Evolutionary conservation across 2,329 filamentous ascomycete species (phyloP).

Genomic region (Chaetomium globosum): DNA sequence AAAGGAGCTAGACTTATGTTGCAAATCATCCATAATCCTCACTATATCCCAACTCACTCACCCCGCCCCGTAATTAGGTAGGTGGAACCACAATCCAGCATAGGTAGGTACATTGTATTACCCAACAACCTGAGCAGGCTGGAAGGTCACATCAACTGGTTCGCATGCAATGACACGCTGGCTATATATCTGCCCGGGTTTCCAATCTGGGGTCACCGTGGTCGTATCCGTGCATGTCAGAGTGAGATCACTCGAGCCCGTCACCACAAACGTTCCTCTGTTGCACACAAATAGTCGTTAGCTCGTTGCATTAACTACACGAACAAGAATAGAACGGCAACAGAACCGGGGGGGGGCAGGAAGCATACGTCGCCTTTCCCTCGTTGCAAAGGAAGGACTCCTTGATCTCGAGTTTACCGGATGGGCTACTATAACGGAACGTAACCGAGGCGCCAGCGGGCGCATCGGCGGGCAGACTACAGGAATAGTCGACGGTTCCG

Average conservation of each 20-base stretch:
- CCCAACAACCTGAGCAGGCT: constrained; percentile 12
- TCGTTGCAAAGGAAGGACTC: constrained; percentile 53
- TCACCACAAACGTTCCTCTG: constrained; percentile 41
- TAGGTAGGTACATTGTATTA: neutral
- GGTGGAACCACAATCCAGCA: too few species aligned
- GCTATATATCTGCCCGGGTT: constrained; percentile 46
- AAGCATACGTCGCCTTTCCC: constrained; percentile 38
- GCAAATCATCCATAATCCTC: neutral
- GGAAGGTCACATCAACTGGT: constrained; percentile 37
- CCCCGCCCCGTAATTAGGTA: too few species aligned
- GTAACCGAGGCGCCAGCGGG: constrained; percentile 38
- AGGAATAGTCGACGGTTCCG: constrained; percentile 50
- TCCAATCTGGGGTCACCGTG: constrained; percentile 47
- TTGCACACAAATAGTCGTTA: neutral
- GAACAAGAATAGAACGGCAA: neutral
- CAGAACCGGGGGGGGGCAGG: neutral
- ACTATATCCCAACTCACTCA: neutral
- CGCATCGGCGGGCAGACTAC: constrained; percentile 40
- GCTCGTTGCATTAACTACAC: neutral
- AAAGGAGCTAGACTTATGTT: neutral
- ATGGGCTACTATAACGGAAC: constrained; percentile 49
- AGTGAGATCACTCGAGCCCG: constrained; percentile 41
- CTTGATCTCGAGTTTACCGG: constrained; percentile 46
- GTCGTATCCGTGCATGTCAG: constrained; percentile 44
- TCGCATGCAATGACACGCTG: constrained; percentile 40